These are phyloP conservation scores for Aspergillus unguis DNA, from an alignment of 2,329 filamentous ascomycete species.

Conservation along the genomic window DNA sequence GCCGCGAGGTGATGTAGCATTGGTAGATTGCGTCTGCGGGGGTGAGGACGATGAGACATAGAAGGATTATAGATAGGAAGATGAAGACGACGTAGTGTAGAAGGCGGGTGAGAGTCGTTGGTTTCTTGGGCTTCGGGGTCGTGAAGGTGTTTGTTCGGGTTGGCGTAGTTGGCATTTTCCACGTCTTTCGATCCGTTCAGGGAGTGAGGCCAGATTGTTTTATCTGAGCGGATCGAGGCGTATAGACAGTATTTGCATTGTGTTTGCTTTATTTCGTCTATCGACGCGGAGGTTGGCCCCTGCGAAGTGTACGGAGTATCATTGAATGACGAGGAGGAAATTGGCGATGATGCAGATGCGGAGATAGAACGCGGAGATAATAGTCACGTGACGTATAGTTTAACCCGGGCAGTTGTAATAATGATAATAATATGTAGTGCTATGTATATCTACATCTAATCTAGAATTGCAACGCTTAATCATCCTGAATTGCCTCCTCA, in stretches of 20 bases:
- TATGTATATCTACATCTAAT: background rate
- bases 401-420: background rate
- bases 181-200: no score
- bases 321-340: no score
- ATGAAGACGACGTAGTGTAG: conserved; percentile 78
- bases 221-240: no score
- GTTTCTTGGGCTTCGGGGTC: background rate
- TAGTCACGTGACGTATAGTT: no score
- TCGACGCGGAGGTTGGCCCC: no score
- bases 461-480: conserved; percentile 16
- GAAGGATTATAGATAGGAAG: conserved; percentile 68
- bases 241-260: no score
- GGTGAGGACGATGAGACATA: conserved; percentile 72
- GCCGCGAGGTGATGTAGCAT: conserved; percentile 62
- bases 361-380: no score
- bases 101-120: conserved; percentile 36
- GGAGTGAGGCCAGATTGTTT: no score
- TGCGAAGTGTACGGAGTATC: no score
- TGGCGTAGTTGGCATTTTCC: background rate
- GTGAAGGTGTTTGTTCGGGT: background rate
- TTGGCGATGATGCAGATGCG: no score
- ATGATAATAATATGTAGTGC: background rate
- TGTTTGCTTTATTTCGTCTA: no score
- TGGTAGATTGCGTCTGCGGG: conserved; percentile 79
- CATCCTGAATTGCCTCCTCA: conserved; percentile 38